Evolutionary conservation across 176 grass and related monocot species (phyloP).

Genomic region (Rhynchospora tenuis): DNA sequence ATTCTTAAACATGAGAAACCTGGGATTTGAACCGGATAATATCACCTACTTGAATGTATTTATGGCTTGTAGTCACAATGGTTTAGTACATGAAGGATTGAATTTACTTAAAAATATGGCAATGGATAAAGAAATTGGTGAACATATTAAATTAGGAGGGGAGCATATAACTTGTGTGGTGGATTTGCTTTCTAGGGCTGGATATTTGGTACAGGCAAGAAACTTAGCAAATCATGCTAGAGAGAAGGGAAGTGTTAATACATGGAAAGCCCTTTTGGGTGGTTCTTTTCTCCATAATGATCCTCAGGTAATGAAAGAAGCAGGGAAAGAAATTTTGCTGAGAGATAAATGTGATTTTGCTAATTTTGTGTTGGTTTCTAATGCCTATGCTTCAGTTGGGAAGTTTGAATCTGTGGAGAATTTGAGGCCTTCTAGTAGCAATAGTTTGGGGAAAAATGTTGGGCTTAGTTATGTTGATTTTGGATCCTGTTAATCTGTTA

Average conservation of each 20-base stretch:
- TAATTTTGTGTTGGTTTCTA: constrained; percentile 61
- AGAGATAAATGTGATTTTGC: constrained; percentile 44
- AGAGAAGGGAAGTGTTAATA: constrained; percentile 34
- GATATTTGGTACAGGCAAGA: constrained; percentile 49
- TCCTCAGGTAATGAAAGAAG: constrained; percentile 37
- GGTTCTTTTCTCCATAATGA: constrained; percentile 46
- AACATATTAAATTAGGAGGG: constrained; percentile 9
- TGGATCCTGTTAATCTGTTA: neutral
- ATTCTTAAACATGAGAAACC: constrained; percentile 51
- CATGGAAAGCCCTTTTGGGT: constrained; percentile 66
- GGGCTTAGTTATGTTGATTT: constrained; percentile 54
- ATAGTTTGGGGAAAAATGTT: constrained; percentile 28
- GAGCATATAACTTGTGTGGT: constrained; percentile 63
- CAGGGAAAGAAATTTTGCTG: constrained; percentile 45
- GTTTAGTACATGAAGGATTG: constrained; percentile 50
- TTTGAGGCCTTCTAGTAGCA: constrained; percentile 44
- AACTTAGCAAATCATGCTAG: constrained; percentile 34
- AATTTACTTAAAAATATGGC: constrained; percentile 53
- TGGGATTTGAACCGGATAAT: constrained; percentile 32
- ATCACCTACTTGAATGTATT: constrained; percentile 66
- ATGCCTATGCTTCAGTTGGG: constrained; percentile 54
- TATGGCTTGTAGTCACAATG: constrained; percentile 62
- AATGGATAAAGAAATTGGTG: constrained; percentile 31
- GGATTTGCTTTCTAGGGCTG: constrained; percentile 71
- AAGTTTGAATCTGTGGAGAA: constrained; percentile 49